Conservation (phyloP, 257 asterid species). For the Ocimum tenuiflorum region DNA sequence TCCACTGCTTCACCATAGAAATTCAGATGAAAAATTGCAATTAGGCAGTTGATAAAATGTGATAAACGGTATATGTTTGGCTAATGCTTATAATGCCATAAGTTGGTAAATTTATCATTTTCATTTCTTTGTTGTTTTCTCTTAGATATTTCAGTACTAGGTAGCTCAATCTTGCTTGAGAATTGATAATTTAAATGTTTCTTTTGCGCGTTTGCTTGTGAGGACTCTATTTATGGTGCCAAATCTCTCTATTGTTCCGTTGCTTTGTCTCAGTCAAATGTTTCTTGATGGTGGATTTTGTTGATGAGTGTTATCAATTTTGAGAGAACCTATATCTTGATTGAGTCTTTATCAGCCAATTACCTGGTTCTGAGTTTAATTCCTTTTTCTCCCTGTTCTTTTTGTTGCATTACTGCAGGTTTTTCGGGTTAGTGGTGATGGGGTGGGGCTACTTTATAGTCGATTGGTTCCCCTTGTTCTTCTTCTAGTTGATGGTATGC, state of each 20-base stretch:
- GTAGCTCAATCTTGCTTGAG: constrained; percentile 2
- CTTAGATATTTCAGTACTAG: background rate
- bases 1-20: too few relatives aligned
- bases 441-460: constrained; percentile 41
- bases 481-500: constrained; percentile 31
- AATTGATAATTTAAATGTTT: background rate
- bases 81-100: background rate
- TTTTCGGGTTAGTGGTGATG: constrained; percentile 28
- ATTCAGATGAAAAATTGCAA: too few relatives aligned
- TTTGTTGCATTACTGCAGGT: constrained; percentile 22
- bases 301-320: too few relatives aligned
- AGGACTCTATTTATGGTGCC: background rate
- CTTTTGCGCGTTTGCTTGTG: background rate
- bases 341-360: background rate
- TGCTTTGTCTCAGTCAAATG: too few relatives aligned
- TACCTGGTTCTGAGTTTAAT: background rate
- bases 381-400: background rate
- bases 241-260: background rate
- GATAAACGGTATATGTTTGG: too few relatives aligned
- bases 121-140: background rate
- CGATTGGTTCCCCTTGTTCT: constrained; percentile 46
- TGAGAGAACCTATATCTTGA: background rate
- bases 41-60: too few relatives aligned
- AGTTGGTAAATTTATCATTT: background rate
- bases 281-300: too few relatives aligned